These are phyloP conservation scores for Scutellaria barbata DNA, from an alignment of 257 asterid species.

Conservation along the genomic window DNA sequence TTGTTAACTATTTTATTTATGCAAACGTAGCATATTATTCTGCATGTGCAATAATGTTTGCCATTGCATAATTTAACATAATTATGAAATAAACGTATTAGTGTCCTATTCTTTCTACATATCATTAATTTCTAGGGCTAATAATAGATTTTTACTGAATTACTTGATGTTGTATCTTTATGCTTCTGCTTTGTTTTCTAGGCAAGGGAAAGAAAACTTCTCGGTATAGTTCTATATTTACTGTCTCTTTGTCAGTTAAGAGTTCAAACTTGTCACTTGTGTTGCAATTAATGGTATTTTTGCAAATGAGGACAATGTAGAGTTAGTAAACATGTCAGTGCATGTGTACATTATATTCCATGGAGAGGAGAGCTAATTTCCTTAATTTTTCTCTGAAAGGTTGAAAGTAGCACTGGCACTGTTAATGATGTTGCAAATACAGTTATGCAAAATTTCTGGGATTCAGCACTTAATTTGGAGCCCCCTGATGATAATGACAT, in stretches of 20 bases:
- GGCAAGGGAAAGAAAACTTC: background rate
- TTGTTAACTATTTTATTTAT: background rate
- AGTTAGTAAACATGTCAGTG: slow-evolving; percentile 14
- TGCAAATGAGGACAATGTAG: slow-evolving; percentile 11
- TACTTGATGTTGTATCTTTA: background rate
- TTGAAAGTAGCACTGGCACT: slow-evolving; percentile 75
- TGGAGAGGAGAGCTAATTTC: slow-evolving; percentile 18
- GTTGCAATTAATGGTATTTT: background rate
- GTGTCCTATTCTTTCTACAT: background rate
- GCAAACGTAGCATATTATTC: background rate
- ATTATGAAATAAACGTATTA: slow-evolving; percentile 6
- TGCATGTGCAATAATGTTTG: background rate
- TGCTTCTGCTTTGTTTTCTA: background rate
- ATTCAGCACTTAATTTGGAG: slow-evolving; percentile 86
- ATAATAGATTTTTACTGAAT: slow-evolving; percentile 5
- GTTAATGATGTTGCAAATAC: slow-evolving; percentile 77
- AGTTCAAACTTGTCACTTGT: slow-evolving; percentile 20
- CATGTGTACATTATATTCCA: slow-evolving; percentile 22
- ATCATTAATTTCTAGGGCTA: slow-evolving; percentile 12
- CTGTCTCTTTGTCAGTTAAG: slow-evolving; percentile 22
- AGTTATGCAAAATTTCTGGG: slow-evolving; percentile 98
- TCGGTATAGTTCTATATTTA: no score
- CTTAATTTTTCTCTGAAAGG: slow-evolving; percentile 49
- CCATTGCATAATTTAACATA: slow-evolving; percentile 17
- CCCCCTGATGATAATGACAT: slow-evolving; percentile 84